Conservation (phyloP, 164 flowering plant genomes). For the Kalanchoe fedtschenkoi region DNA sequence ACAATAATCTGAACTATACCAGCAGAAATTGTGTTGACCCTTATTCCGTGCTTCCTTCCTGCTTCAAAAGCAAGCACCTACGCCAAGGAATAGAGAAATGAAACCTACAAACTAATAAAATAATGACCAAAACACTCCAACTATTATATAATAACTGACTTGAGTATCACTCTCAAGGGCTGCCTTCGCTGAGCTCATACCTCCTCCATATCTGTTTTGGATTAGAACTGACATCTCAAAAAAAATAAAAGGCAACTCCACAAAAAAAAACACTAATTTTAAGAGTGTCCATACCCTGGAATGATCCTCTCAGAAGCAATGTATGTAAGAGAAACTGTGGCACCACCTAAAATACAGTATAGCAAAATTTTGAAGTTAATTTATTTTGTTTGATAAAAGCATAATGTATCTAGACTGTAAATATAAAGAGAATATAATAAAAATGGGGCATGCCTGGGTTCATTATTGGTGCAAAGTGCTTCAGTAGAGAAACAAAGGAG, state of each 20-base stretch:
- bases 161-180: constrained; percentile 94
- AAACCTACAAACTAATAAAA: neutral
- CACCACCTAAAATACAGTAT: constrained; percentile 48
- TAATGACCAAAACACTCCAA: neutral
- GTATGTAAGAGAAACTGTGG: constrained; percentile 88
- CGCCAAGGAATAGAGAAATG: neutral
- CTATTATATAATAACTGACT: constrained; percentile 27
- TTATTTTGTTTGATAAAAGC: neutral
- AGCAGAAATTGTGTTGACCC: constrained; percentile 95
- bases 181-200: constrained; percentile 98
- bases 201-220: constrained; percentile 79
- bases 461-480: constrained; percentile 89
- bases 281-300: constrained; percentile 53
- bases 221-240: neutral
- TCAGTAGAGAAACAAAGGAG: constrained; percentile 81
- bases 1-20: constrained; percentile 27
- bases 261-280: neutral
- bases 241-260: neutral
- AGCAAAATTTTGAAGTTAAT: neutral
- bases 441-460: constrained; percentile 60
- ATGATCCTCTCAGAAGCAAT: constrained; percentile 94
- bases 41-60: constrained; percentile 67
- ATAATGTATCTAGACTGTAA: neutral
- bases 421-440: neutral
- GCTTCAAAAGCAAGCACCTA: constrained; percentile 99